These are phyloP conservation scores for Huntiella bhutanensis DNA, from an alignment of 2,329 filamentous ascomycete genomes.

Conservation along the genomic window DNA sequence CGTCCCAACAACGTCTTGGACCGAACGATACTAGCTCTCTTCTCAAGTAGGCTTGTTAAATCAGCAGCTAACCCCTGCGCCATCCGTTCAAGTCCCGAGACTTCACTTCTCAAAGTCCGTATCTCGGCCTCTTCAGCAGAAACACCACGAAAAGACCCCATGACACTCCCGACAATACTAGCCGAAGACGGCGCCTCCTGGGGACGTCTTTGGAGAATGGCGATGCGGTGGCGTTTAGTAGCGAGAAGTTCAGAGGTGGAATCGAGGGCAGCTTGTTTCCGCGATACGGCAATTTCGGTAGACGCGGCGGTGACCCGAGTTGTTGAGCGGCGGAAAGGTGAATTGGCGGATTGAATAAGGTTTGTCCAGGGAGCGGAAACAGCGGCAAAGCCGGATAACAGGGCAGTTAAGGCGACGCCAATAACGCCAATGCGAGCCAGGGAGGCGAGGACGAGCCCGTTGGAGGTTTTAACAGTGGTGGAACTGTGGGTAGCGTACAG, in stretches of 20 bases:
- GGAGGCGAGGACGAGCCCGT: slow-evolving; percentile 29
- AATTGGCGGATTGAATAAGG: slow-evolving; percentile 36
- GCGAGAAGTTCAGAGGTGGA: slow-evolving; percentile 61
- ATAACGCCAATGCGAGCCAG: slow-evolving; percentile 62
- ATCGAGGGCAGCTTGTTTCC: slow-evolving; percentile 62
- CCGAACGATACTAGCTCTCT: slow-evolving; percentile 44
- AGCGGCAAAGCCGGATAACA: slow-evolving; percentile 77
- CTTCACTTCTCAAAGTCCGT: slow-evolving; percentile 49
- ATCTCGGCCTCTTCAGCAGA: slow-evolving; percentile 40
- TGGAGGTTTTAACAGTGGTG: slow-evolving; percentile 14
- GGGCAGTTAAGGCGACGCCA: slow-evolving; percentile 69
- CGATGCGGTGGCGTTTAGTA: slow-evolving; percentile 54
- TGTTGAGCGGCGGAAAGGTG: slow-evolving; percentile 22
- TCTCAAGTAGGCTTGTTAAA: slow-evolving; percentile 39
- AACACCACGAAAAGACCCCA: slow-evolving; percentile 51
- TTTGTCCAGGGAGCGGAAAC: slow-evolving; percentile 75
- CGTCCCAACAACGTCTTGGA: slow-evolving; percentile 49
- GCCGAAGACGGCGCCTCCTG: slow-evolving; percentile 3
- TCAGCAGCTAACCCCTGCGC: slow-evolving; percentile 48
- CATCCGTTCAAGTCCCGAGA: slow-evolving; percentile 66
- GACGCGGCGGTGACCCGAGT: slow-evolving; percentile 30
- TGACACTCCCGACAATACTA: slow-evolving; percentile 54
- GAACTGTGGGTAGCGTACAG: slow-evolving; percentile 6
- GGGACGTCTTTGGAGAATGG: slow-evolving; percentile 41
- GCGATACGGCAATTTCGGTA: slow-evolving; percentile 52